Evolutionary conservation across 441 rosid genomes (phyloP).

Genomic region (Populus trichocarpa): DNA sequence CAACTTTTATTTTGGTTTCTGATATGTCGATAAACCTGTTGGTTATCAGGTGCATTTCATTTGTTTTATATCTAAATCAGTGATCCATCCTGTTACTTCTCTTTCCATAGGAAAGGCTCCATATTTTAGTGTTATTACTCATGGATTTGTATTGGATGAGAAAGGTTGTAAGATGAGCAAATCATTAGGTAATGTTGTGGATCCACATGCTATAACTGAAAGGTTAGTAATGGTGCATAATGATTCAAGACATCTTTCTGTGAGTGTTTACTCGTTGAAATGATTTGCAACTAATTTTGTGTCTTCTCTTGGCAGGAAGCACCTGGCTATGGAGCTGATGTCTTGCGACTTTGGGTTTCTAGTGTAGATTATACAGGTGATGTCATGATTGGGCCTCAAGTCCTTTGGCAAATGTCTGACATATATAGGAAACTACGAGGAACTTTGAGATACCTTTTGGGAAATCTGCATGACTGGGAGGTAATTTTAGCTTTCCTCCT

Average conservation of each 20-base stretch:
- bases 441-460: slow-evolving; percentile 85
- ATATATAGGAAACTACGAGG: slow-evolving; percentile 90
- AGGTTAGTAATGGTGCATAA: slow-evolving; percentile 42
- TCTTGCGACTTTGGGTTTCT: slow-evolving; percentile 95
- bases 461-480: slow-evolving; percentile 94
- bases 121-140: slow-evolving; percentile 77
- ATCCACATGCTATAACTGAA: slow-evolving; percentile 68
- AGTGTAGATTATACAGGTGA: slow-evolving; percentile 95
- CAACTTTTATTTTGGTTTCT: neutral
- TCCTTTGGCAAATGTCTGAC: slow-evolving; percentile 92
- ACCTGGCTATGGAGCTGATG: slow-evolving; percentile 96
- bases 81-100: slow-evolving; percentile 20
- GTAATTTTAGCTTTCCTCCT: slow-evolving; percentile 42
- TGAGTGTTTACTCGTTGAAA: neutral
- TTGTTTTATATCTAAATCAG: slow-evolving; percentile 6
- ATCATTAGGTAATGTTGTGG: slow-evolving; percentile 92
- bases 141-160: slow-evolving; percentile 99
- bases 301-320: slow-evolving; percentile 60
- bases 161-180: slow-evolving; percentile 98
- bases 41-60: neutral
- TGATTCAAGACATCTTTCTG: slow-evolving; percentile 4
- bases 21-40: neutral
- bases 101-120: slow-evolving; percentile 72
- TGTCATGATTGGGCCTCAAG: slow-evolving; percentile 81
- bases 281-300: slow-evolving; percentile 8